Evolutionary conservation across 345 rosid species (phyloP).

Genomic region (Camelina neglecta): DNA sequence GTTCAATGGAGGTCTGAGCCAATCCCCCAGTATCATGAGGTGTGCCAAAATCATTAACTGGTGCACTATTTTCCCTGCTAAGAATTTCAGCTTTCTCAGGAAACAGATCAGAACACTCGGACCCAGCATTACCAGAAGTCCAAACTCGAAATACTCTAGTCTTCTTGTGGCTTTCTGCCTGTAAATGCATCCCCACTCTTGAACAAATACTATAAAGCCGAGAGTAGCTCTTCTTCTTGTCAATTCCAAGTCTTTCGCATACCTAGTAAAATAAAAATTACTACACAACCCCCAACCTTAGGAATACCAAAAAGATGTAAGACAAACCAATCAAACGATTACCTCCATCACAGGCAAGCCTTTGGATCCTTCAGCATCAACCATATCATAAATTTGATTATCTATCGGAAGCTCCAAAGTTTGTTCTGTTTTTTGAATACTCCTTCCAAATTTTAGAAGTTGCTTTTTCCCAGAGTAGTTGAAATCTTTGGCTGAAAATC

Average conservation of each 20-base stretch:
- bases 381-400: constrained; percentile 85
- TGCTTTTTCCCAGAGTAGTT: constrained; percentile 49
- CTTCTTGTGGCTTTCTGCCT: constrained; percentile 71
- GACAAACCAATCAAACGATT: constrained; percentile 24
- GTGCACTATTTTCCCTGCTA: constrained; percentile 41
- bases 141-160: constrained; percentile 73
- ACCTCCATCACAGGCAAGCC: constrained; percentile 84
- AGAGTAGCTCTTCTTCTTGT: constrained; percentile 75
- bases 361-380: constrained; percentile 74
- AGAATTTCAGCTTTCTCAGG: constrained; percentile 45
- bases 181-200: constrained; percentile 75
- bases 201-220: constrained; percentile 67
- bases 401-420: constrained; percentile 81
- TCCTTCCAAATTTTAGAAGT: constrained; percentile 73
- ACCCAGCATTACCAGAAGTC: constrained; percentile 62
- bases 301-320: constrained; percentile 22
- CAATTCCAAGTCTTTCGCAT: constrained; percentile 80
- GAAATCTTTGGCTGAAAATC: constrained; percentile 52
- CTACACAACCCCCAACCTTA: constrained; percentile 6
- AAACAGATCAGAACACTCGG: constrained; percentile 53
- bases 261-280: constrained; percentile 54
- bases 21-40: constrained; percentile 46
- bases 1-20: constrained; percentile 44
- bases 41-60: constrained; percentile 41
- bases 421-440: constrained; percentile 61